These are phyloP conservation scores for Hypoxylon subgilvum DNA, from an alignment of 495 filamentous ascomycete genomes.

Conservation along the genomic window DNA sequence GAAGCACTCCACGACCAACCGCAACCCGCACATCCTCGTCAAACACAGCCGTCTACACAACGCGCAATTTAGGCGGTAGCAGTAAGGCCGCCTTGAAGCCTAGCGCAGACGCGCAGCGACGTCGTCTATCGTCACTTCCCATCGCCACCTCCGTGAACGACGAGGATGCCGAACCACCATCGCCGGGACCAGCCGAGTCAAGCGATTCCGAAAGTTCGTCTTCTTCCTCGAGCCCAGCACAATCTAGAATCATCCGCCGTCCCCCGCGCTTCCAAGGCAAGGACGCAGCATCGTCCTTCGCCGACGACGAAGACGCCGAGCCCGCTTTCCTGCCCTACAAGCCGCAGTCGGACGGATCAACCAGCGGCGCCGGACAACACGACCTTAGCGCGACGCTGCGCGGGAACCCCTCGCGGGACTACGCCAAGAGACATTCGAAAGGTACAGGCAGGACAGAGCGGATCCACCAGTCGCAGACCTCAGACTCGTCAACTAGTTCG, in stretches of 20 bases:
- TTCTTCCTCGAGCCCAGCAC: conserved; percentile 55
- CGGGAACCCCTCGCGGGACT: conserved; percentile 52
- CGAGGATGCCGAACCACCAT: conserved; percentile 35
- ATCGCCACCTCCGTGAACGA: conserved; percentile 35
- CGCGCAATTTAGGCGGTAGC: conserved; percentile 38
- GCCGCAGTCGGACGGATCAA: conserved; percentile 25
- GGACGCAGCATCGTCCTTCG: conserved; percentile 39
- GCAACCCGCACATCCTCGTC: conserved; percentile 66
- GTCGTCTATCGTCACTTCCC: conserved; percentile 43
- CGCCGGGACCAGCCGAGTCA: conserved; percentile 47
- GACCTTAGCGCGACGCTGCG: conserved; percentile 69
- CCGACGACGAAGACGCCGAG: conserved; percentile 54
- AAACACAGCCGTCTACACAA: conserved; percentile 56
- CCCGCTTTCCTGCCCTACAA: conserved; percentile 78
- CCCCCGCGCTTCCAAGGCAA: conserved; percentile 59
- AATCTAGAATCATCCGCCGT: conserved; percentile 62
- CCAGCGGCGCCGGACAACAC: conserved; percentile 41
- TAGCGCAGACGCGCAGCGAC: conserved; percentile 34
- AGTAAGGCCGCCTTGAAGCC: conserved; percentile 31
- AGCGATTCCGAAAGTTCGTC: conserved; percentile 41
- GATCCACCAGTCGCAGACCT: conserved; percentile 54
- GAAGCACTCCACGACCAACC: conserved; percentile 45
- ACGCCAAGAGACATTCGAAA: conserved; percentile 43
- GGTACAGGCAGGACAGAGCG: conserved; percentile 41
- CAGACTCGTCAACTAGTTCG: conserved; percentile 68